Base-by-base conservation (phyloP, 208 protist genomes). In the Naegleria fowleri region DNA sequence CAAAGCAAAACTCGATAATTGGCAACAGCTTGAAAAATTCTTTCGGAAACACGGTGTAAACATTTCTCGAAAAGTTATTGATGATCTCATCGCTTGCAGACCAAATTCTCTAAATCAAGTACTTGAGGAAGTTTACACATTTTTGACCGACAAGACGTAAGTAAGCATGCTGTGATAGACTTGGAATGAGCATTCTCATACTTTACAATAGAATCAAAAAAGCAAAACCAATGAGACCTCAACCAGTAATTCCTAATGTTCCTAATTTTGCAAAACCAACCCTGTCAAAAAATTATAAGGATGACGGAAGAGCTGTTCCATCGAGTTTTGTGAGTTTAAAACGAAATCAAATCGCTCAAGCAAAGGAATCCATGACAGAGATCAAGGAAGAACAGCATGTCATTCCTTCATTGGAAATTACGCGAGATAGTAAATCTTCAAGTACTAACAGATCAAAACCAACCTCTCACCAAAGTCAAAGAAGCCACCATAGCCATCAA, bases 1-100 rank as follows among this genome's bases (percentile, higher is more conserved):
- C 0, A 93, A 95, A 13, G 94, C 93, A 29, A 97, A 97, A 91
- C 94, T 95, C 22, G 93, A 96, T 90, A 98, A 98, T 90, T 99
- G 98, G 97, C 92, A 93, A 39, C 25, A 36, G 39, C 89, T 98
- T 90, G 91, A 88, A 48, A 97, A 96, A 88, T 91, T 95, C 41
- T 95, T 98, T 90, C 91, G 59, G 0, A 90, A 93, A 83, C 93
- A 97, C 29, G 93, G 92, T 29, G 92, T 97, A 25, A 93, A 94
- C 13, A 91, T 98, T 19, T 94, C 92, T 7, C 93, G 96, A 13
- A 91, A 93, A 29, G 92, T 98, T 90, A 94, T 98, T 40, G 91
- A 96, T 9, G 95, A 94, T 41, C 94, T 99, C 86, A 94, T 98
- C 52, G 91, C 88, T 40, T 94, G 93, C 88, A 93, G 93, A 51